phyloP scores from a whole-genome alignment of 2,329 filamentous ascomycete species.

The Alternaria solani region DNA sequence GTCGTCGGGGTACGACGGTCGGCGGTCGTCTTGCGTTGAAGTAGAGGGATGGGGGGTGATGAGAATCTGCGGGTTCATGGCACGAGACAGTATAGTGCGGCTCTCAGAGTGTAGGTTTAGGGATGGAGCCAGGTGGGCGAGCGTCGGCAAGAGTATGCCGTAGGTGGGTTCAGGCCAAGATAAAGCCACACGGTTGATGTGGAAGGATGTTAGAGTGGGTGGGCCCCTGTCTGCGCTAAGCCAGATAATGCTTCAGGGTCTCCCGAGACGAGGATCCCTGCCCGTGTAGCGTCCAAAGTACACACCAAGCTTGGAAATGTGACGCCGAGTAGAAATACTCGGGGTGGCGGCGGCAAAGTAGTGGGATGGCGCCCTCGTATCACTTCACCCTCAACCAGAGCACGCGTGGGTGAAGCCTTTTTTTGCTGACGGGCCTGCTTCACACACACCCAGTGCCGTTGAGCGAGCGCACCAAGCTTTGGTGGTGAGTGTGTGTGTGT shows the following conservation, averaged over 20 bases:
- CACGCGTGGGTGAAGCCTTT: background rate
- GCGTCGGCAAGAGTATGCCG: conserved; percentile 32
- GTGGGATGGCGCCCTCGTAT: conserved; percentile 1
- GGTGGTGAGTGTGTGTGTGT: background rate
- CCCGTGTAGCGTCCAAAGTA: conserved; percentile 18
- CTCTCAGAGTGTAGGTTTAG: conserved; percentile 26
- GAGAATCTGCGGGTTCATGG: conserved; percentile 26
- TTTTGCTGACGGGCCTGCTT: background rate
- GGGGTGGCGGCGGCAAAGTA: conserved; percentile 15
- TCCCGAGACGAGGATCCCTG: conserved; percentile 22
- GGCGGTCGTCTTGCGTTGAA: conserved; percentile 31
- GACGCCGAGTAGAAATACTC: conserved; percentile 1
- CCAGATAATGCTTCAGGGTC: conserved; percentile 18
- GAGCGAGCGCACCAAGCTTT: background rate
- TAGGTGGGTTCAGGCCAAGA: conserved; percentile 23
- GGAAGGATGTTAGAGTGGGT: conserved; percentile 33
- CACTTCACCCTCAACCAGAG: background rate
- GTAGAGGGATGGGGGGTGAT: conserved; percentile 40
- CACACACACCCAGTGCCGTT: background rate
- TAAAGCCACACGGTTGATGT: conserved; percentile 27
- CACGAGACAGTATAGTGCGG: conserved; percentile 29
- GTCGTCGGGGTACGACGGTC: conserved; percentile 44
- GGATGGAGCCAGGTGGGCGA: conserved; percentile 22
- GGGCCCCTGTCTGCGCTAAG: conserved; percentile 12
- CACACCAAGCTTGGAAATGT: background rate